Conservation (phyloP, 306 rosid species). For the Astragalus membranaceus region DNA sequence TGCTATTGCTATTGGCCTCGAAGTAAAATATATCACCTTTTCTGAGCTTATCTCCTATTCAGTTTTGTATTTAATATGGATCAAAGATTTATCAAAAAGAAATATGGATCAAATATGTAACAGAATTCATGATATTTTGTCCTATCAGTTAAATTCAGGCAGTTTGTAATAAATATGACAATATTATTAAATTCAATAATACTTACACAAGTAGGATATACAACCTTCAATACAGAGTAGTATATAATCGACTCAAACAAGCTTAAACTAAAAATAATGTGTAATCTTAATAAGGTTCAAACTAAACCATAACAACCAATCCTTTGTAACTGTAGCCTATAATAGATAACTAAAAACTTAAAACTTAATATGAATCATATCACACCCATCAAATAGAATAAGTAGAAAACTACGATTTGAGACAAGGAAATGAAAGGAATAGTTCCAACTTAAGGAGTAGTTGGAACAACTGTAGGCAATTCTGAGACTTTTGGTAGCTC, state of each 20-base stretch:
- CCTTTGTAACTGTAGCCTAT: background rate
- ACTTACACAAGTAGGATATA: background rate
- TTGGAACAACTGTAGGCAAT: background rate
- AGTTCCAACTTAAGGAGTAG: background rate
- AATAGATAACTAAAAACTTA: background rate
- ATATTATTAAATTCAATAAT: background rate
- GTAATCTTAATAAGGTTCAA: background rate
- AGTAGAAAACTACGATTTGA: background rate
- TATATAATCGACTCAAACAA: background rate
- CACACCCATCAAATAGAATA: background rate
- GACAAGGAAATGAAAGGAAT: background rate
- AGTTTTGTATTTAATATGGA: too few relatives aligned
- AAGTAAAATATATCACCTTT: too few relatives aligned
- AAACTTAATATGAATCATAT: background rate
- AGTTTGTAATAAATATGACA: background rate
- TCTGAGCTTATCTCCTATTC: too few relatives aligned
- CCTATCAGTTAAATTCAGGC: too few relatives aligned
- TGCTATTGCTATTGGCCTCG: background rate
- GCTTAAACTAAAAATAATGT: background rate
- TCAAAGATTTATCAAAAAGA: too few relatives aligned
- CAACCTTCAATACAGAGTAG: background rate
- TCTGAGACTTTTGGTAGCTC: background rate
- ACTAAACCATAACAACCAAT: background rate
- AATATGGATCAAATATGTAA: too few relatives aligned
- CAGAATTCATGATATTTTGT: too few relatives aligned